phyloP scores from a whole-genome alignment of 2,329 filamentous ascomycete genomes.

The Colletotrichum chlorophyti region DNA sequence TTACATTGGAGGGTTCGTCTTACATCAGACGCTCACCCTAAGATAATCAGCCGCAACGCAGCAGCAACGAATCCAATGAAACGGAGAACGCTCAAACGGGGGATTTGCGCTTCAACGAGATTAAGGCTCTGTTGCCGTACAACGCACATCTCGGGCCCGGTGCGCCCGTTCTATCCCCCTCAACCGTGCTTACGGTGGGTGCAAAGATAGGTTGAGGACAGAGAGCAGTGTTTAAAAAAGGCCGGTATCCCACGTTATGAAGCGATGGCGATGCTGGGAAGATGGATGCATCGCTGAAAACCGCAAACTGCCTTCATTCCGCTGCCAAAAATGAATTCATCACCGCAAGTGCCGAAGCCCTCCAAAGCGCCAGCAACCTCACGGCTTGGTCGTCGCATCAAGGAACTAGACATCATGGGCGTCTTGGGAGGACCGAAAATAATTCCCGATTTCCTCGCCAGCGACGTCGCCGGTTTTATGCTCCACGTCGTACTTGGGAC shows the following conservation, averaged over 20 bases:
- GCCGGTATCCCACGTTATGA: background rate
- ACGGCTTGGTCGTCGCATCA: constrained; percentile 9
- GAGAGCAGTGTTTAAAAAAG: background rate
- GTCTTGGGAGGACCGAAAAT: background rate
- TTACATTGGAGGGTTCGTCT: constrained; percentile 24
- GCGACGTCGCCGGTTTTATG: constrained; percentile 7
- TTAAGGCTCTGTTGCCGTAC: no score
- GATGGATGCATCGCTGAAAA: no score
- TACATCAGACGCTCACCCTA: constrained; percentile 15
- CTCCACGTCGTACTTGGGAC: background rate
- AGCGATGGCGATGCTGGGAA: no score
- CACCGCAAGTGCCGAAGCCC: background rate
- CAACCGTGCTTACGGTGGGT: background rate
- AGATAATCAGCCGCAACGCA: background rate
- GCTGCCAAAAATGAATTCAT: constrained; percentile 11
- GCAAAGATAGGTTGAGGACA: background rate
- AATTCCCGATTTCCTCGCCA: constrained; percentile 1
- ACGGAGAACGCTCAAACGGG: no score
- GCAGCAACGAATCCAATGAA: no score
- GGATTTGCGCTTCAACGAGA: no score
- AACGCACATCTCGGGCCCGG: constrained; percentile 3
- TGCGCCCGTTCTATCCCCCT: background rate
- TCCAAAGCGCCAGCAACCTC: background rate
- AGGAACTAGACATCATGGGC: constrained; percentile 5
- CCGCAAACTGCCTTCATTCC: no score